Base-by-base conservation (phyloP, 2,329 filamentous ascomycete species). In the Pseudogymnoascus sp. region DNA sequence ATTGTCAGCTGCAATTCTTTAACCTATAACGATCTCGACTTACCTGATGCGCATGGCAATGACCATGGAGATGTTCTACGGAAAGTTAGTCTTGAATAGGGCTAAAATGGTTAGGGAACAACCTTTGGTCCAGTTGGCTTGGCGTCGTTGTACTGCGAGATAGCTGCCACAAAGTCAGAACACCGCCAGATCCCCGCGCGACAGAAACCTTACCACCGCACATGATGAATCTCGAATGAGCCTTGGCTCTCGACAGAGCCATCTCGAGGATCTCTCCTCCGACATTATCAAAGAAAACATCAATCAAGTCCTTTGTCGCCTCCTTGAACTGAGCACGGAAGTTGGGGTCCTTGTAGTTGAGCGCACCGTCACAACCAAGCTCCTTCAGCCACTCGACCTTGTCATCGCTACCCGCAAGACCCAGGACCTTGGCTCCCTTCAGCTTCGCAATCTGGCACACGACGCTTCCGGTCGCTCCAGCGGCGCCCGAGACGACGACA, bases 361-460 rank as follows among this genome's bases (percentile, higher is more conserved):
- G 68, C 0, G 84, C 86, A 8, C 76, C 79, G 67, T 90, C 86
- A 63, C 87, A 88, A 1, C 86, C 86, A 22, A 90, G 74, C 67
- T 86, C 82, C 2, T 76, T 80, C 64, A 91, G 72, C 80, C 86
- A 89, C 58, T 76, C 73, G 66, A 83, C 88, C 75, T 90, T 90
- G 37, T 87, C 83, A 36, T 83, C 79, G 60, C 78, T 81, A 0
- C 87, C 87, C 0, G 85, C 85, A 64, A 90, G 78, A 6, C 87
- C 87, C 11, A 90, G 83, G 2, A 78, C 69, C 66, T 76, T 82
- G 67, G 57, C 81, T 11, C 87, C 89, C 72, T 85, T 84, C 60
- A 90, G 75, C 77, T 90, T 91, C 15, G 88, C 87, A 66, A 92
- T 90, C 74, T 93, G 89, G 0, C 87, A 88, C 0, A 84, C 89